These are phyloP conservation scores for Didymella sp. DNA, from an alignment of 2,329 filamentous ascomycete genomes.

Conservation along the genomic window DNA sequence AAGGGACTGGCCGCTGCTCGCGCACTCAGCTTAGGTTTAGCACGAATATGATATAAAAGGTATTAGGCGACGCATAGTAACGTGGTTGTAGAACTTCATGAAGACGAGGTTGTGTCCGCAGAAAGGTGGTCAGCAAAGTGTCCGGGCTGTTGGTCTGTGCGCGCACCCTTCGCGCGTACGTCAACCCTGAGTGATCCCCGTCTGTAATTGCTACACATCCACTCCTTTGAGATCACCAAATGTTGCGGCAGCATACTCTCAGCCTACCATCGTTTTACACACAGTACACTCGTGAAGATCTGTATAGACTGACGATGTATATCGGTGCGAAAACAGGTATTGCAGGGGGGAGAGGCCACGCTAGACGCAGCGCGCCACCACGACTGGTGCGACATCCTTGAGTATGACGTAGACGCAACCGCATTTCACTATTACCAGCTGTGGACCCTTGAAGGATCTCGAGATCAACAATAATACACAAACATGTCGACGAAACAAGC, in stretches of 20 bases:
- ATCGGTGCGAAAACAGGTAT: constrained; percentile 17
- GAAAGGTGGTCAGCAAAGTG: no score
- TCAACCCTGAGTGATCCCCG: constrained; percentile 1
- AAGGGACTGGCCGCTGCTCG: no score
- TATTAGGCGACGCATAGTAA: no score
- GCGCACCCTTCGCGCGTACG: not conserved
- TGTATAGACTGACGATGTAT: constrained; percentile 6
- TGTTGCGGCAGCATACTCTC: not conserved
- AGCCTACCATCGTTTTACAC: not conserved
- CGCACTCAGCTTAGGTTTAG: no score
- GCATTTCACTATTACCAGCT: constrained; percentile 9
- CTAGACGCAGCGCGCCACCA: constrained; percentile 14
- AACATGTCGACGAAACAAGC: constrained; percentile 3
- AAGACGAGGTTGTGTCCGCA: no score
- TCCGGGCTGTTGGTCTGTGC: not conserved
- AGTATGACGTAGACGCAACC: constrained; percentile 15
- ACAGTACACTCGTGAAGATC: constrained; percentile 9
- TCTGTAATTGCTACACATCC: not conserved
- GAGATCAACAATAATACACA: not conserved
- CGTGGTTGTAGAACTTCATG: no score
- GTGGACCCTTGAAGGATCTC: not conserved
- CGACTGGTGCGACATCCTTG: constrained; percentile 15
- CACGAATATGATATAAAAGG: no score
- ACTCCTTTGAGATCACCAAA: not conserved
- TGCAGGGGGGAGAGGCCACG: constrained; percentile 7